Evolutionary conservation across 2,329 filamentous ascomycete genomes (phyloP).

Genomic region (Monilinia laxa): DNA sequence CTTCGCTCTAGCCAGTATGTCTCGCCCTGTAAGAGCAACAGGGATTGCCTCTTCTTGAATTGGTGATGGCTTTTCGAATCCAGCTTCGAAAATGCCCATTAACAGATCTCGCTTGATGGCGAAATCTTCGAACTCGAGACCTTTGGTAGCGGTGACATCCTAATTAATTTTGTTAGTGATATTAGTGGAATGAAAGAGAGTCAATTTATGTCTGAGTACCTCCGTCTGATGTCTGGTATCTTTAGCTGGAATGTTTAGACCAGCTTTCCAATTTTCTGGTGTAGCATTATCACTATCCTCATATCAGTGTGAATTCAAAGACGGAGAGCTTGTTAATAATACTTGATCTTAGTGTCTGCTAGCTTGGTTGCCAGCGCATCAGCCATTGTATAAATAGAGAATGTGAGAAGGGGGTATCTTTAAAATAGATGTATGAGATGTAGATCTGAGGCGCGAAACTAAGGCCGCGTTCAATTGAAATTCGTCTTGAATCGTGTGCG

Average conservation of each 20-base stretch:
- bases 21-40: constrained; percentile 89
- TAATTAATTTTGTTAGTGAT: constrained; percentile 43
- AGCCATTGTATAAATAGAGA: constrained; percentile 43
- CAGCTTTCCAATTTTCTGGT: constrained; percentile 71
- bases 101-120: constrained; percentile 90
- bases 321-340: constrained; percentile 21
- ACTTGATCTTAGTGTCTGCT: constrained; percentile 53
- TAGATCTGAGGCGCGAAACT: constrained; percentile 16
- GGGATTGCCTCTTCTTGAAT: constrained; percentile 99
- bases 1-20: constrained; percentile 94
- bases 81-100: constrained; percentile 99
- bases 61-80: constrained; percentile 96
- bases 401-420: constrained; percentile 8
- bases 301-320: constrained; percentile 20
- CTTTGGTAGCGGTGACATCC: constrained; percentile 98
- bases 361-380: constrained; percentile 55
- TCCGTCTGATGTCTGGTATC: constrained; percentile 81
- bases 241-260: constrained; percentile 68
- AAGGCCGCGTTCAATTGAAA: constrained; percentile 19
- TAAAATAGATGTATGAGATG: constrained; percentile 8
- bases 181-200: not conserved
- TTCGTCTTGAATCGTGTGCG: constrained; percentile 20
- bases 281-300: constrained; percentile 24
- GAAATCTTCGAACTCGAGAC: constrained; percentile 96
- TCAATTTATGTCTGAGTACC: constrained; percentile 46